Conservation (phyloP, 2,329 filamentous ascomycete species). For the Didymella lethalis region DNA sequence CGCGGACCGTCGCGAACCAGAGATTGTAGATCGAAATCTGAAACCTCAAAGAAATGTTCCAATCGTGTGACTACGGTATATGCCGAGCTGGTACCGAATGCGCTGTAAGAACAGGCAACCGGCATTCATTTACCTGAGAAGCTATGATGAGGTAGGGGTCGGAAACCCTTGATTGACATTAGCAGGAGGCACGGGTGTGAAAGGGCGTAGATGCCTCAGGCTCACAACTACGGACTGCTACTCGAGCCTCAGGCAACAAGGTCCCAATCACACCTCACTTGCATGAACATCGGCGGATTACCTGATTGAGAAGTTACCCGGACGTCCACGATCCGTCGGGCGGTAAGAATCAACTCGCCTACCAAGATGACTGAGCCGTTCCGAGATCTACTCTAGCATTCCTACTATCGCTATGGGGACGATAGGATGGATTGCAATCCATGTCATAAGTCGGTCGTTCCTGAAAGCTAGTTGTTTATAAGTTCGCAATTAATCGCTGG, state of each 20-base stretch:
- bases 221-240: not conserved
- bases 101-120: not conserved
- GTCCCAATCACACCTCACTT: not conserved
- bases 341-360: not conserved
- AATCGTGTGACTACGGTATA: not conserved
- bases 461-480: not conserved
- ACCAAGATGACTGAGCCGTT: not conserved
- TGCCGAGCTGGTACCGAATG: not conserved
- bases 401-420: not conserved
- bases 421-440: not conserved
- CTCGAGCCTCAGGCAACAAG: not conserved
- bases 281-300: not conserved
- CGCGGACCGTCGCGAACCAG: conserved; percentile 23
- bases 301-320: not conserved
- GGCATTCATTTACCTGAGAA: not conserved
- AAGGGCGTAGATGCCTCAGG: not conserved
- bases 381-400: not conserved
- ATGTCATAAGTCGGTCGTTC: not conserved
- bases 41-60: not conserved
- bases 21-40: conserved; percentile 18
- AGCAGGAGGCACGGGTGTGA: not conserved
- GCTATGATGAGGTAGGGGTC: not conserved
- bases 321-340: not conserved
- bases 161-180: not conserved
- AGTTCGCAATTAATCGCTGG: not conserved